Evolutionary conservation across 2,329 filamentous ascomycete species (phyloP), one percentile per base, ranked within the genome.

Genomic region (Pochonia chlamydosporia): DNA sequence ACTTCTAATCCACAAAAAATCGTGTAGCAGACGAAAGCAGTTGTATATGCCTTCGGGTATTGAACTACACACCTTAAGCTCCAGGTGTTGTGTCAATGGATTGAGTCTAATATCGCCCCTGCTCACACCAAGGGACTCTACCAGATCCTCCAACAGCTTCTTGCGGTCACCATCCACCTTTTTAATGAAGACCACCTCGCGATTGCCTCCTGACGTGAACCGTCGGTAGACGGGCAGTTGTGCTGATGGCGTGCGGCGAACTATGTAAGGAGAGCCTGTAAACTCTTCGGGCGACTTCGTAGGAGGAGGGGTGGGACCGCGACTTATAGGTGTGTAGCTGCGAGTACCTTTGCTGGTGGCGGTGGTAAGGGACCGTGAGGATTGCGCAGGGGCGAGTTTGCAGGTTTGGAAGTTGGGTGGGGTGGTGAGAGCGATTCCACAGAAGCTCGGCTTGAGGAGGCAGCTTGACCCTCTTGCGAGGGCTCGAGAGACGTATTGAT

Each of bases 161-260:
- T 71, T 65, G 43, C 82, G 60, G 62, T 95, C 78, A 14, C 93
- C 93, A 48, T 89, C 82, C 43, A 92, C 77, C 67, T 87, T 90
- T 64, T 89, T 86, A 47, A 99, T 69, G 48, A 81, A 67, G 5
- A 92, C 95, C 58, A 87, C 68, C 58, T 82, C 80, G 61, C 83
- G 75, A 54, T 87, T 93, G 13, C 89, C 88, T 44, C 89, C 89
- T 11, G 81, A 76, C 70, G 88, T 91, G 54, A 69, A 72, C 54
- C 82, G 74, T 14, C 82, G 73, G 69, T 97, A 99, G 39, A 97
- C 78, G 21, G 89, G 82, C 3, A 93, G 71, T 54, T 89, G 81
- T 41, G 82, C 79, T 31, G 79, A 84, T 1, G 74, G 70, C 3
- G 89, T 92, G 52, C 89, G 84, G 44, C 74, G 73, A 54, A 97